Evolutionary conservation across 305 asterid genomes (phyloP), one percentile per base, ranked within the genome.

Genomic region (Ajuga reptans): DNA sequence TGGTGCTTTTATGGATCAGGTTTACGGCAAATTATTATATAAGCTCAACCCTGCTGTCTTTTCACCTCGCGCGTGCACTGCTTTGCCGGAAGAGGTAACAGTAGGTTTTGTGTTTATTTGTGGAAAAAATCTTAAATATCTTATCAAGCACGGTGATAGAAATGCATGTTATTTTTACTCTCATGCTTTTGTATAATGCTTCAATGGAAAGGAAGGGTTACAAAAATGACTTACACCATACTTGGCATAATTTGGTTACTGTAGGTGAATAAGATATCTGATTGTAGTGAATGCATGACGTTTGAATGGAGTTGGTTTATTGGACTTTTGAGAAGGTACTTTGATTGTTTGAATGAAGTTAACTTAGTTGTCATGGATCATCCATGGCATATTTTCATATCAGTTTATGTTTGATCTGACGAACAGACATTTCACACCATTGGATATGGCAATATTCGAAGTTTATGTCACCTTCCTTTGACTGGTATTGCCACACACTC

Each of bases 1-100:
- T 54, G 69, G 4, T 77, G 66, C 43, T 52, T 67, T 39, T 52
- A 1, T 73, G 39, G 64, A 51, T 1, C 81, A 89, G 96, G 87
- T 77, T 61, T 67, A 67, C 7, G 86, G 88, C 68, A 84, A 77
- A 77, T 84, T 87, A 5, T 39, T 79, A 68, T 77, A 62, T 50
- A 80, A 79, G 79, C 69, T 78, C 73, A 79, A 74, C 68, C 83
- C 86, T 66, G 79, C 78, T 11, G 83, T 62, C 56, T 75, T 82
- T 18, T 39, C 75, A 5, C 68, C 82, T 4, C 82, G 81, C 64
- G 64, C 78, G 51, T 72, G 78, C 61, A 50, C 85, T 42, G 72
- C 85, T n/a, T 55, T 73, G 17, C 56, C 69, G 5, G 87, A 84
- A 71, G 90, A 86, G 96, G 96, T 89, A 81, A 71, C 31, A 21